Base-by-base conservation (phyloP, 192 early-diverging fungal species). In the Piromyces finnis region DNA sequence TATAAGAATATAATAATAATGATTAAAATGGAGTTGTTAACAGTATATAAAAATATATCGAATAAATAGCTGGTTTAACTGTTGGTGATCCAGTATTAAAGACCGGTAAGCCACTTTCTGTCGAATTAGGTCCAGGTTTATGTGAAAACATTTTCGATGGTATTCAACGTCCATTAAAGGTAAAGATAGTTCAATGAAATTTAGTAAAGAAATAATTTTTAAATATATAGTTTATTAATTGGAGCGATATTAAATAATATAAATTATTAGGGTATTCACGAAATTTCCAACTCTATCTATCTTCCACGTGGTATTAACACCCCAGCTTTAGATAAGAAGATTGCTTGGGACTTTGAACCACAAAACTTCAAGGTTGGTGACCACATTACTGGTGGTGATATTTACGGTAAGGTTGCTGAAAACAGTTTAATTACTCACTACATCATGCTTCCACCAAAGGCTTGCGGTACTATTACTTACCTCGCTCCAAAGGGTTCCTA, bases 241-340 rank as follows among this genome's bases (percentile, higher is more conserved):
- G n/a, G n/a, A n/a, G n/a, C n/a, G n/a, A n/a, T n/a, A n/a, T n/a
- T n/a, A n/a, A n/a, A n/a, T n/a, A n/a, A n/a, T n/a, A n/a, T n/a
- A n/a, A n/a, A n/a, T n/a, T n/a, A 26, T 15, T 39, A 93, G 92
- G 90, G 92, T 29, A 98, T 99, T 85, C 95, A 95, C 84, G 94
- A 98, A 81, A 83, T 92, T 4, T 96, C 96, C 28, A 86, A 95
- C 84, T 95, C 95, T 86, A 99, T 99, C 85, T 99, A 98, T 83
- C 98, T 99, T 83, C 98, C 98, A 32, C 94, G 98, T 81, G 98
- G 98, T 86, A 97, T 99, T 82, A 92, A 94, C 79, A 99, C 98
- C n/a, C 94, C 96, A 37, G 95, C 98, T 2, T 88, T 99, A 81
- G 95, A 97, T 86, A 97, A 93, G 85, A 88, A 87, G 80, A 81